Evolutionary conservation across 164 flowering plant genomes (phyloP).

Genomic region (Saururus chinensis): DNA sequence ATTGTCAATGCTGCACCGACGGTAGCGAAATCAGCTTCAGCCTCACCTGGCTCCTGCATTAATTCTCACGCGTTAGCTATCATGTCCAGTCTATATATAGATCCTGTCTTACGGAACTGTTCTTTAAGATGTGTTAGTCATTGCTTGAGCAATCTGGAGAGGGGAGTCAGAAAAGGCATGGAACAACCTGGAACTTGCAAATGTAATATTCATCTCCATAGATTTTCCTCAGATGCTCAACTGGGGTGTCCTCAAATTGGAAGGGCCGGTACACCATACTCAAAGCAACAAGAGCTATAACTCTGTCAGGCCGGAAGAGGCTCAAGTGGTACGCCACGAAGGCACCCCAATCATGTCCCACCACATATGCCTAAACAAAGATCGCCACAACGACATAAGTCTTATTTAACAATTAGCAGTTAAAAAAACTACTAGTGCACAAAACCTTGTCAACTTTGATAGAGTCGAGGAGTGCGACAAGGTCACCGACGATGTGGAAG

Average conservation of each 20-base stretch:
- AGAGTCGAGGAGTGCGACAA: slow-evolving; percentile 47
- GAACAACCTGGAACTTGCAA: slow-evolving; percentile 67
- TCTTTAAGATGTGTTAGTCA: no score
- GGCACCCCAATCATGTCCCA: slow-evolving; percentile 25
- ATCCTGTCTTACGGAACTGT: no score
- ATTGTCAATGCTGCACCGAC: slow-evolving; percentile 28
- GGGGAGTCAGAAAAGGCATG: not conserved
- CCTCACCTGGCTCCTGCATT: slow-evolving; percentile 36
- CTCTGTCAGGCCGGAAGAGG: slow-evolving; percentile 58
- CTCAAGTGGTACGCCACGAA: slow-evolving; percentile 51
- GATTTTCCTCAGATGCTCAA: slow-evolving; percentile 18
- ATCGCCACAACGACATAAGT: no score
- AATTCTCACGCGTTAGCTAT: no score
- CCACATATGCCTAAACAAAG: not conserved
- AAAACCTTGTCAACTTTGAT: no score
- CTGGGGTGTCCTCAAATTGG: slow-evolving; percentile 27
- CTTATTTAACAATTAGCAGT: no score
- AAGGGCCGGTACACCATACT: slow-evolving; percentile 43
- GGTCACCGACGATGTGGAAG: slow-evolving; percentile 54
- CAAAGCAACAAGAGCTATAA: slow-evolving; percentile 56
- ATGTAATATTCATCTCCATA: slow-evolving; percentile 80
- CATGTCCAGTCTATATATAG: no score
- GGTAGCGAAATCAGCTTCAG: slow-evolving; percentile 39
- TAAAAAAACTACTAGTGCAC: slow-evolving; percentile 25
- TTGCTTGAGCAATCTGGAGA: no score